phyloP scores from a whole-genome alignment of 768 basidiomycete genomes.

The Cystoderma amianthinum region DNA sequence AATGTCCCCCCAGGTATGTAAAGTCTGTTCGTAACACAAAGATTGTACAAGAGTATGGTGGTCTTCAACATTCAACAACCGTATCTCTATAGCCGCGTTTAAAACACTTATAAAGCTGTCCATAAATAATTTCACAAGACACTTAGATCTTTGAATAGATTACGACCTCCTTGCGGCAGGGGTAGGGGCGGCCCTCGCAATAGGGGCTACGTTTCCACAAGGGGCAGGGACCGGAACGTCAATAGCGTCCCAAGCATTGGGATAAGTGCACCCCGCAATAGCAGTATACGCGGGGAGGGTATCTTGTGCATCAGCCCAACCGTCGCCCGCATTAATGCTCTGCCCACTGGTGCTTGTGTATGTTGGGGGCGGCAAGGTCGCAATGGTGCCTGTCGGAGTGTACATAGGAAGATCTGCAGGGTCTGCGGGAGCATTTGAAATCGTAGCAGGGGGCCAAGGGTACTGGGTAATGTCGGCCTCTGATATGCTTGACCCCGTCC shows the following conservation, averaged over 20 bases:
- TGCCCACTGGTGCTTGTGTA: slow-evolving; percentile 29
- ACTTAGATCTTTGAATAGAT: no score
- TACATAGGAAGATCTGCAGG: slow-evolving; percentile 52
- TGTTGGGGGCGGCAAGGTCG: slow-evolving; percentile 44
- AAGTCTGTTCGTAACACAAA: no score
- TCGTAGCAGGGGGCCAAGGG: slow-evolving; percentile 60
- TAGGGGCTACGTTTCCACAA: slow-evolving; percentile 8
- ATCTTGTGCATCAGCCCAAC: slow-evolving; percentile 53
- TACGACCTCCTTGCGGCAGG: no score
- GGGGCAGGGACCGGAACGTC: slow-evolving; percentile 22
- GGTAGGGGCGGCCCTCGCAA: neutral
- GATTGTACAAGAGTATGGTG: no score
- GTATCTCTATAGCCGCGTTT: no score
- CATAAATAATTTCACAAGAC: no score
- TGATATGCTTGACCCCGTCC: slow-evolving; percentile 45
- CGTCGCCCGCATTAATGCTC: slow-evolving; percentile 33
- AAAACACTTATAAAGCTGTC: no score
- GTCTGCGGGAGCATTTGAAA: slow-evolving; percentile 27
- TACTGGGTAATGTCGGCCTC: slow-evolving; percentile 29
- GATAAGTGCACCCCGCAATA: slow-evolving; percentile 51
- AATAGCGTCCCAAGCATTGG: slow-evolving; percentile 35
- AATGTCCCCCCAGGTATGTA: no score
- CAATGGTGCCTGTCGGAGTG: slow-evolving; percentile 58
- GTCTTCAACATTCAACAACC: no score
- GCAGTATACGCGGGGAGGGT: slow-evolving; percentile 36